Percentiles rank a stretch among this genome's conserved stretches.
phyloP scores from a whole-genome alignment of 805 yeast species.

The Barnettozyma sucrosica region DNA sequence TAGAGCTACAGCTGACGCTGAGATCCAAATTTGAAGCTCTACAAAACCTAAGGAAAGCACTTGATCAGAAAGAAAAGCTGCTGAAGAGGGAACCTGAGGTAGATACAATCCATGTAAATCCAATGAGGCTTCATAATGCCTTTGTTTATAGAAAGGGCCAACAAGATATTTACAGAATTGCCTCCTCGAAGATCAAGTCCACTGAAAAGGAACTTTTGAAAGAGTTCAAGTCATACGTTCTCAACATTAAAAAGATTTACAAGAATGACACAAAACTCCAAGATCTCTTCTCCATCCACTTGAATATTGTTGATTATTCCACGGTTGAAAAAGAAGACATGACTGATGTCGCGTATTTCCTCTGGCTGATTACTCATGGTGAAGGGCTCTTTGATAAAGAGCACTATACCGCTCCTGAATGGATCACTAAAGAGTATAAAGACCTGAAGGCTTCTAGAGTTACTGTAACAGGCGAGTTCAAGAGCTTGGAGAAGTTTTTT shows the following conservation, averaged over 20 bases:
- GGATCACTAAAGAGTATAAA: constrained; percentile 11
- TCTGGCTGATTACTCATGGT: constrained; percentile 18
- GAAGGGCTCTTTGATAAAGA: constrained; percentile 3
- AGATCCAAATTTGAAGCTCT: constrained; percentile 56
- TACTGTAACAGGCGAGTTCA: not conserved
- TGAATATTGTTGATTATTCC: constrained; percentile 43
- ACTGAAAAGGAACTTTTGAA: constrained; percentile 45
- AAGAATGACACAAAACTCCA: constrained; percentile 46
- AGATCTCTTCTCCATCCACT: constrained; percentile 38
- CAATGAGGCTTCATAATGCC: constrained; percentile 27
- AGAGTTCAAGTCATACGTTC: constrained; percentile 35
- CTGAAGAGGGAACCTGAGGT: constrained; percentile 11
- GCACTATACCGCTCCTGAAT: constrained; percentile 16
- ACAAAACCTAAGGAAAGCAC: constrained; percentile 46
- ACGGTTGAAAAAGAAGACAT: constrained; percentile 40
- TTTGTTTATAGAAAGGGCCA: constrained; percentile 47
- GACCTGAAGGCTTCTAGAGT: not conserved
- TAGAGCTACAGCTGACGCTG: constrained; percentile 31
- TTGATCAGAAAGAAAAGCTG: constrained; percentile 41
- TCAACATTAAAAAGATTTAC: constrained; percentile 46
- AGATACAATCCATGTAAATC: constrained; percentile 13
- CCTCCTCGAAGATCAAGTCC: constrained; percentile 40
- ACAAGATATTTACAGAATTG: constrained; percentile 36
- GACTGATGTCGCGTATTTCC: constrained; percentile 27
- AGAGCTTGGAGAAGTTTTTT: constrained; percentile 6